A percentile compares a stretch with the other conserved stretches of the same genome.
These are phyloP conservation scores for Lepidium africanum DNA, from an alignment of 345 rosid genomes.

Conservation along the genomic window DNA sequence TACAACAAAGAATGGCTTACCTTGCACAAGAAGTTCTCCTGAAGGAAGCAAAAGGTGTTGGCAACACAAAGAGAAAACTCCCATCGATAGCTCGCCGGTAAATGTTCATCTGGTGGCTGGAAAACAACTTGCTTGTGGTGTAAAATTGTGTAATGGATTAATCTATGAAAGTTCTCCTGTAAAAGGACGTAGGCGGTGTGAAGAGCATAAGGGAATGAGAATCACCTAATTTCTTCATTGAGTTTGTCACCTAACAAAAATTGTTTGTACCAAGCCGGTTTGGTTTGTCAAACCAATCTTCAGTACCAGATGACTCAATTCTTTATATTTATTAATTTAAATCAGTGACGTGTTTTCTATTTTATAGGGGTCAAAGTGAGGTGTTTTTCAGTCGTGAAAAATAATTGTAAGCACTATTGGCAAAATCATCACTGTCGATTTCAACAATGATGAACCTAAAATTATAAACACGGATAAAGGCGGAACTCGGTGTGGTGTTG, in stretches of 20 bases:
- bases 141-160: slow-evolving; percentile 12
- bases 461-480: too few relatives aligned
- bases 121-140: slow-evolving; percentile 22
- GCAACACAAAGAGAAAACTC: slow-evolving; percentile 42
- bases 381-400: neutral
- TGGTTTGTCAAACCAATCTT: neutral
- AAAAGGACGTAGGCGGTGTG: slow-evolving; percentile 24
- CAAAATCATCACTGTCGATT: too few relatives aligned
- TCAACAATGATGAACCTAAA: too few relatives aligned
- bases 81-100: neutral
- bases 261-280: neutral
- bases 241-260: too few relatives aligned
- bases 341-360: neutral
- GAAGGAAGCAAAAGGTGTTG: slow-evolving; percentile 45
- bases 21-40: slow-evolving; percentile 36
- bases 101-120: neutral
- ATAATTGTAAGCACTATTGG: too few relatives aligned
- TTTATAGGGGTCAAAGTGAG: neutral
- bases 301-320: neutral
- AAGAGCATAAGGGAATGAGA: slow-evolving; percentile 22
- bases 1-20: slow-evolving; percentile 34
- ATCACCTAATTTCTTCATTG: too few relatives aligned
- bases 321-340: neutral
- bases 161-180: slow-evolving; percentile 25
- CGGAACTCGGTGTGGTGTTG: too few relatives aligned